These are phyloP conservation scores for Tricholoma matsutake DNA, from an alignment of 768 basidiomycete species.

Conservation along the genomic window DNA sequence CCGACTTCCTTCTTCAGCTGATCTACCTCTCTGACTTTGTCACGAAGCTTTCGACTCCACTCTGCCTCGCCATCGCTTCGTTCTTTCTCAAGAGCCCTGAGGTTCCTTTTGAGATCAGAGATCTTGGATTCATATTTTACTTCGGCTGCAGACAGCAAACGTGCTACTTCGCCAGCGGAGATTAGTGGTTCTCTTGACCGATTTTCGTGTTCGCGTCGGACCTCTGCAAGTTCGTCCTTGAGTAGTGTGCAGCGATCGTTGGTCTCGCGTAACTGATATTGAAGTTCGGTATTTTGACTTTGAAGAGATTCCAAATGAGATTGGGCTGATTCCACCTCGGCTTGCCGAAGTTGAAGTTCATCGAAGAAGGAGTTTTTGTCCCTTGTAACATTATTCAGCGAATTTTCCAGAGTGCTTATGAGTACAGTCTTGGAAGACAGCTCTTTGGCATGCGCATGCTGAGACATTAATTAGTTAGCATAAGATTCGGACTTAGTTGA, in stretches of 20 bases:
- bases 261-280: conserved; percentile 82
- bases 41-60: conserved; percentile 81
- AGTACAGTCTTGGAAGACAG: conserved; percentile 54
- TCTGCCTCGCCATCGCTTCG: conserved; percentile 84
- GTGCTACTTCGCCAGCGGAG: conserved; percentile 65
- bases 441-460: conserved; percentile 73
- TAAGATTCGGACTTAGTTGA: not conserved
- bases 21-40: conserved; percentile 77
- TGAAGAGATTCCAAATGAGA: conserved; percentile 72
- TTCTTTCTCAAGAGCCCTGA: conserved; percentile 73
- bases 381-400: conserved; percentile 60
- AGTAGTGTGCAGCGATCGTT: conserved; percentile 70
- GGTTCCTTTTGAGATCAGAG: conserved; percentile 62
- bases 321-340: conserved; percentile 83
- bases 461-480: conserved; percentile 8
- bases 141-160: conserved; percentile 71
- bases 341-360: conserved; percentile 82
- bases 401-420: conserved; percentile 67
- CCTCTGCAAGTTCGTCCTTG: conserved; percentile 66
- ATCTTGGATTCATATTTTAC: conserved; percentile 75
- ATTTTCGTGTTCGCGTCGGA: conserved; percentile 55
- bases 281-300: conserved; percentile 77
- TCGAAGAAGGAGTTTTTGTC: conserved; percentile 86
- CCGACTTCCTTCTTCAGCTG: conserved; percentile 60
- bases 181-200: conserved; percentile 41